Base-by-base conservation (phyloP, 1,139 yeast species). In the Taphrina wiesneri region DNA sequence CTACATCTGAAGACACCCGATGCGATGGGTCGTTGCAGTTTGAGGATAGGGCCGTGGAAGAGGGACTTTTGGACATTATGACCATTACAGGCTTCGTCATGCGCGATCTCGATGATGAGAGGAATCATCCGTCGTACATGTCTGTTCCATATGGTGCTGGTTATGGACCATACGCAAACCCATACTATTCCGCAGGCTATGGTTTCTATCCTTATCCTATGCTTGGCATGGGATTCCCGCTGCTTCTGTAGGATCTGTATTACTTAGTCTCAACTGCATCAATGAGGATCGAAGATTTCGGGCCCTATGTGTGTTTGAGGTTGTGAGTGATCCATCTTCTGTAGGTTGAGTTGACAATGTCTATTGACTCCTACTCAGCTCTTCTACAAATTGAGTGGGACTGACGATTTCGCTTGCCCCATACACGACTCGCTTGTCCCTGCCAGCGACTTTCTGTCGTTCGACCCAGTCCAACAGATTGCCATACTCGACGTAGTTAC, bases 401-500 rank as follows among this genome's bases (percentile, higher is more conserved):
- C 96, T 86, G 51, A 86, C 78, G 53, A 93, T 84, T 71, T 85
- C 86, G 1, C 97, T 90, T 72, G 96, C 85, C 43, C 99, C 99
- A 75, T 93, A 95, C 25, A 87, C 83, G 47, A 95, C 88, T 63
- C 70, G 77, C 73, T 74, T 78, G 19, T 74, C 75, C 73, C 73
- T 75, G 11, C 64, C 60, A 6, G 60, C 66, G 36, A 41, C 64
- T 15, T 51, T 52, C 34, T 66, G 68, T n/a, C 73, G 69, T 25
- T 65, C 66, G 11, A 86, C 87, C 95, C 96, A 92, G 75, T 93
- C 97, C 76, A 90, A 96, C 72, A 93, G 82, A 74, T 92, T 92
- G 70, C 92, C 96, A 75, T 93, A 93, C 77, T 93, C 99, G 70
- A 90, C 79, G 74, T 91, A 93, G 76, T 90, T 92, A 57, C 98